A percentile compares a stretch with the other conserved stretches of the same genome.
Conservation (phyloP, 2,329 filamentous ascomycete genomes). For the Pyrenophora seminiperda region DNA sequence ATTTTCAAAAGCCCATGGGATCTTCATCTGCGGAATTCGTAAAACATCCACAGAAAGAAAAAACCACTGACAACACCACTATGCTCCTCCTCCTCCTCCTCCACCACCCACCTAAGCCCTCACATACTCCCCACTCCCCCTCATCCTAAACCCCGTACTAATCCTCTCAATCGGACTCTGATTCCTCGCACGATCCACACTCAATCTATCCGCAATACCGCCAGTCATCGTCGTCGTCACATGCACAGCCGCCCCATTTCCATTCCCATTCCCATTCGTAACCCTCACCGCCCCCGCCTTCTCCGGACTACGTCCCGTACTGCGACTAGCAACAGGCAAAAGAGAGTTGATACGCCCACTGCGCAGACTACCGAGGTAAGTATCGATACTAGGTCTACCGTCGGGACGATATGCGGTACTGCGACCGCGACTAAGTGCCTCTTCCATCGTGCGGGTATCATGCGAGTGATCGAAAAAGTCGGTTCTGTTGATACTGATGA, state of each 20-base stretch:
- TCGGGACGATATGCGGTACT: slow-evolving; percentile 28
- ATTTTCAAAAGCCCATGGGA: too few relatives aligned
- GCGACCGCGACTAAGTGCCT: slow-evolving; percentile 34
- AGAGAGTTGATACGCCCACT: slow-evolving; percentile 23
- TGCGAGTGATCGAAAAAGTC: slow-evolving; percentile 28
- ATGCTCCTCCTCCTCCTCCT: too few relatives aligned
- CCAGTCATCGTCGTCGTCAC: slow-evolving; percentile 11
- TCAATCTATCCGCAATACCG: slow-evolving; percentile 18
- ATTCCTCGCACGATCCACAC: slow-evolving; percentile 25
- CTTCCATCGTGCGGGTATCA: slow-evolving; percentile 35
- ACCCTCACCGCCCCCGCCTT: slow-evolving; percentile 19
- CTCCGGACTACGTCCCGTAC: slow-evolving; percentile 26
- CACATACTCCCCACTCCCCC: slow-evolving; percentile 39
- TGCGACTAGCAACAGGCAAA: slow-evolving; percentile 42
- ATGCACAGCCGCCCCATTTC: too few relatives aligned
- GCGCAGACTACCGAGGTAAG: slow-evolving; percentile 33
- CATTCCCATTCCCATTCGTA: slow-evolving; percentile 10
- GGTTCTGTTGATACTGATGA: slow-evolving; percentile 4
- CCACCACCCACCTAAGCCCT: slow-evolving; percentile 7
- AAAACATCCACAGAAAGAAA: too few relatives aligned
- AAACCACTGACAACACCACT: too few relatives aligned
- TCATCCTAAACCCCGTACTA: slow-evolving; percentile 44
- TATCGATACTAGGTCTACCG: slow-evolving; percentile 35
- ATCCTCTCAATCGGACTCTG: slow-evolving; percentile 33
- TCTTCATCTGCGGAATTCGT: too few relatives aligned